Conservation (phyloP, 805 yeast genomes). For the Cyberlindnera xylosilytica region DNA sequence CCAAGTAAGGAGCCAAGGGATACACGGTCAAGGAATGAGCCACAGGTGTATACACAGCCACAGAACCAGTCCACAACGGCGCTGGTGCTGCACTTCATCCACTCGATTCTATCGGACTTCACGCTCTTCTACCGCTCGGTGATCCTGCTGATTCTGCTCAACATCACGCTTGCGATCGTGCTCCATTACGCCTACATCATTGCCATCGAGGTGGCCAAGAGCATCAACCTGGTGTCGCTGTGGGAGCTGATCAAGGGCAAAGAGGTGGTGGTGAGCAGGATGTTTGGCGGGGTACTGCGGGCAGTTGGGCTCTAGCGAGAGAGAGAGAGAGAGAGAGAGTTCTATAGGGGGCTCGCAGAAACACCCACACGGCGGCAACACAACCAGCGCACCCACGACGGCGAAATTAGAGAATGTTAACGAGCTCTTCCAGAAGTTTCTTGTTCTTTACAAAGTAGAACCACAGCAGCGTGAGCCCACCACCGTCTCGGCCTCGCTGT, state of each 20-base stretch:
- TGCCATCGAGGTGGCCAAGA: slow-evolving; percentile 7
- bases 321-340: too few species aligned
- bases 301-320: not conserved
- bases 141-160: slow-evolving; percentile 4
- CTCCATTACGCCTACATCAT: slow-evolving; percentile 8
- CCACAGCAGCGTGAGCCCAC: too few species aligned
- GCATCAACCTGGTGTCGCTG: not conserved
- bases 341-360: too few species aligned
- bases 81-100: slow-evolving; percentile 5
- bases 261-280: not conserved
- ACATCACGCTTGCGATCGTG: slow-evolving; percentile 2
- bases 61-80: slow-evolving; percentile 2
- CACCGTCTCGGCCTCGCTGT: too few species aligned
- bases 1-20: too few species aligned
- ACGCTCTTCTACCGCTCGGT: slow-evolving; percentile 11
- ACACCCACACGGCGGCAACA: too few species aligned
- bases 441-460: too few species aligned
- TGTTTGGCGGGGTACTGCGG: not conserved
- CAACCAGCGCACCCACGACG: too few species aligned
- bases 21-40: too few species aligned
- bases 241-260: not conserved
- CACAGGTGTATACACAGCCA: too few species aligned
- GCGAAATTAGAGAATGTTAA: too few species aligned
- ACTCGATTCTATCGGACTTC: slow-evolving; percentile 5
- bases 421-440: too few species aligned